Evolutionary conservation across 306 rosid species (phyloP).

Genomic region (Luffa aegyptiaca): DNA sequence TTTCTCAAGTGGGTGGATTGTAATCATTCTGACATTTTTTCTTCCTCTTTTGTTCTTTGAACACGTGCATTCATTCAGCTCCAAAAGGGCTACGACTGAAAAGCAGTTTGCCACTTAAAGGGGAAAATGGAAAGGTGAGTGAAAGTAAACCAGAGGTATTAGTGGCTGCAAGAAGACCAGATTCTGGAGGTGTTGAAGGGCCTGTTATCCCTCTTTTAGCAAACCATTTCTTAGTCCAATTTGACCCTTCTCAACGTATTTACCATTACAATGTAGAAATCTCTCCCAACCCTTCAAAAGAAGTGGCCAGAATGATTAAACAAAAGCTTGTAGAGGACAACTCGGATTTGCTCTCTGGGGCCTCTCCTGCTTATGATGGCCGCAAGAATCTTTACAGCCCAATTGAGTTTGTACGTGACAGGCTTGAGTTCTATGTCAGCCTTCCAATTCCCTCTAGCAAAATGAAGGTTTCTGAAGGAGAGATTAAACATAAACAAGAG

Average conservation of each 20-base stretch:
- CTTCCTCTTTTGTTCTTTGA: background rate
- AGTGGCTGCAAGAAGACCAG: conserved; percentile 80
- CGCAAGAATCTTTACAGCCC: conserved; percentile 82
- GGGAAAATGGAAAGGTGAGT: conserved; percentile 40
- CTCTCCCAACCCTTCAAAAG: conserved; percentile 83
- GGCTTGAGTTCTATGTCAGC: conserved; percentile 70
- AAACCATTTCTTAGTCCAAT: conserved; percentile 78
- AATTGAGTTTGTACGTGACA: conserved; percentile 69
- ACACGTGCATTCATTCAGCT: conserved; percentile 23
- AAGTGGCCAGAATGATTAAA: conserved; percentile 64
- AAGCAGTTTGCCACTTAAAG: conserved; percentile 26
- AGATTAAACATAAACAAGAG: conserved; percentile 29
- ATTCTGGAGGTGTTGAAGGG: conserved; percentile 93
- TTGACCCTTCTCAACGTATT: conserved; percentile 56
- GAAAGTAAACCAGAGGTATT: conserved; percentile 39
- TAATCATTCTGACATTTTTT: conserved; percentile 5
- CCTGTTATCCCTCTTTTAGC: conserved; percentile 67
- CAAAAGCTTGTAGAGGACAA: conserved; percentile 61
- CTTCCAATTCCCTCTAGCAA: conserved; percentile 57
- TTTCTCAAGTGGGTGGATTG: background rate
- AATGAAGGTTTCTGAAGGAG: conserved; percentile 25
- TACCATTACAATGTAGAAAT: conserved; percentile 95
- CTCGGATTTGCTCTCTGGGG: conserved; percentile 51
- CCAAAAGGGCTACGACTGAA: conserved; percentile 34
- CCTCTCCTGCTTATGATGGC: conserved; percentile 88